Percentiles rank a stretch among this genome's conserved stretches.
Conservation (phyloP, 352 stramenopile species). For the Salisapilia sapeloensis region DNA sequence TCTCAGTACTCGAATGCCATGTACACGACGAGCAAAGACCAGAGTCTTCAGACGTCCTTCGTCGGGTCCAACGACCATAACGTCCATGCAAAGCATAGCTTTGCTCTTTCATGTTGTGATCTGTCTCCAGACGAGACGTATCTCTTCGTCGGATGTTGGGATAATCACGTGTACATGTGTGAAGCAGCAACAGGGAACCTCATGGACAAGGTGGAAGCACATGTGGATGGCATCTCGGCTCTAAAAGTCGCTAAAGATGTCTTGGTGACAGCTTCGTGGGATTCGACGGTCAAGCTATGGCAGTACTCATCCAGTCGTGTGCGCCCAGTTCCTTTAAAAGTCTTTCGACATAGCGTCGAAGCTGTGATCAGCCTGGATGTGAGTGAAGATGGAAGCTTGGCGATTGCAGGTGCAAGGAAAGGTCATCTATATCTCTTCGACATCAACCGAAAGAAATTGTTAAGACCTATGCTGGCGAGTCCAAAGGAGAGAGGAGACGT, state of each 20-base stretch:
- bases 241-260: slow-evolving; percentile 65
- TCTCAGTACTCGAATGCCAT: slow-evolving; percentile 54
- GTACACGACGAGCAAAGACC: slow-evolving; percentile 63
- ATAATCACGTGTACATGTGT: slow-evolving; percentile 81
- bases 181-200: slow-evolving; percentile 68
- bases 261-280: slow-evolving; percentile 52
- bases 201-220: slow-evolving; percentile 60
- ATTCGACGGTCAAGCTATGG: slow-evolving; percentile 69
- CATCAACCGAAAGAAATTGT: slow-evolving; percentile 38
- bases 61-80: slow-evolving; percentile 43
- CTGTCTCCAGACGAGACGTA: slow-evolving; percentile 69
- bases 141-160: slow-evolving; percentile 67
- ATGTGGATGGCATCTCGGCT: slow-evolving; percentile 59
- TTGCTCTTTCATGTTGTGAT: slow-evolving; percentile 63
- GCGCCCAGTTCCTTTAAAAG: slow-evolving; percentile 31
- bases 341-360: slow-evolving; percentile 67
- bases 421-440: slow-evolving; percentile 62
- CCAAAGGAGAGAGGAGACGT: slow-evolving; percentile 36
- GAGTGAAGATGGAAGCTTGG: slow-evolving; percentile 36
- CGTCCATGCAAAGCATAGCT: slow-evolving; percentile 60
- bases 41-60: slow-evolving; percentile 42
- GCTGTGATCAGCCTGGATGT: slow-evolving; percentile 48
- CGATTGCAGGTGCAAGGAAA: slow-evolving; percentile 40
- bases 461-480: slow-evolving; percentile 38
- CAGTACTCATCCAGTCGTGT: slow-evolving; percentile 56